Percentiles rank a stretch among this genome's conserved stretches.
These are phyloP conservation scores for Colletotrichum tropicicola DNA, from an alignment of 2,329 filamentous ascomycete species.

Conservation along the genomic window DNA sequence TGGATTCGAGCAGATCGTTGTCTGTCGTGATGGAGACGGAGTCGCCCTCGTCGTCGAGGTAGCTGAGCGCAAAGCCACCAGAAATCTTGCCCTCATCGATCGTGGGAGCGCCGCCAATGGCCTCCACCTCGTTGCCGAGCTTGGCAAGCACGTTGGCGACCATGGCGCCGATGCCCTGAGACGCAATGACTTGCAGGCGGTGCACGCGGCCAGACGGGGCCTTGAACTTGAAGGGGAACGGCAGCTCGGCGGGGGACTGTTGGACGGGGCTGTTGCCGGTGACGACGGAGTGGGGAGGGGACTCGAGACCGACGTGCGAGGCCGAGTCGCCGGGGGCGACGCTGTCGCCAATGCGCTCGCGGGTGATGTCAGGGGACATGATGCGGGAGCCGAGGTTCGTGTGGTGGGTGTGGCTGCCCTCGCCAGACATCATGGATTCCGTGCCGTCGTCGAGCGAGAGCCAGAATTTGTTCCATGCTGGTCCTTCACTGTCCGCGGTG, in stretches of 20 bases:
- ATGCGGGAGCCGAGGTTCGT: conserved; percentile 74
- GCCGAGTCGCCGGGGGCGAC: conserved; percentile 94
- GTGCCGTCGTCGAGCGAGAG: conserved; percentile 93
- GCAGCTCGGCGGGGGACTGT: conserved; percentile 71
- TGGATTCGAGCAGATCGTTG: conserved; percentile 89
- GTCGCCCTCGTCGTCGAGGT: conserved; percentile 96
- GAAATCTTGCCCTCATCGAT: conserved; percentile 84
- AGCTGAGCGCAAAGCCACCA: conserved; percentile 90
- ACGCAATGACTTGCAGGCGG: conserved; percentile 83
- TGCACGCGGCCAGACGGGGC: conserved; percentile 94
- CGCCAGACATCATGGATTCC: conserved; percentile 95
- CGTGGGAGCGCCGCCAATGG: conserved; percentile 81
- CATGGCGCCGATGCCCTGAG: conserved; percentile 82
- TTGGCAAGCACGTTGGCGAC: conserved; percentile 82
- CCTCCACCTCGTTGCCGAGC: conserved; percentile 83
- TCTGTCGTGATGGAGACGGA: conserved; percentile 97
- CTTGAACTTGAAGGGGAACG: conserved; percentile 99
- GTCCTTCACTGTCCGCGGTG: conserved; percentile 87
- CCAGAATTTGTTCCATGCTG: conserved; percentile 99
- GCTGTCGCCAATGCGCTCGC: conserved; percentile 80
- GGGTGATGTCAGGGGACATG: conserved; percentile 80
- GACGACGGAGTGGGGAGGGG: conserved; percentile 72
- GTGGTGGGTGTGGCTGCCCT: conserved; percentile 76
- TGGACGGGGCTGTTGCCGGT: conserved; percentile 62
- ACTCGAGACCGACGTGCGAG: conserved; percentile 87